Conservation (phyloP, 2,329 filamentous ascomycete genomes). For the Fusarium sp. region DNA sequence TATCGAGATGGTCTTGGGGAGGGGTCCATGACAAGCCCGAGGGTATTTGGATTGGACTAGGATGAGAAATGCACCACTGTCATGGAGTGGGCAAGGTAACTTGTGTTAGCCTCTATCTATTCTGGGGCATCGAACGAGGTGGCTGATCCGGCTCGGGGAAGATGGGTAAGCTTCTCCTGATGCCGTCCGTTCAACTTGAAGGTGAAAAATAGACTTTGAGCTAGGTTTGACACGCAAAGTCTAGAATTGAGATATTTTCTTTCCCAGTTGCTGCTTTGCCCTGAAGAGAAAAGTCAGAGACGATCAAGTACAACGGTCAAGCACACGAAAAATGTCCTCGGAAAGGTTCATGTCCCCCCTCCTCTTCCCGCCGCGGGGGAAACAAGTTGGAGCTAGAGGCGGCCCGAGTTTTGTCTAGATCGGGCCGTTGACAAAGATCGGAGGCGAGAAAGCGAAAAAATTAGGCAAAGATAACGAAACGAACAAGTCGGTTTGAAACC, state of each 20-base stretch:
- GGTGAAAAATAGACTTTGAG: conserved; percentile 27
- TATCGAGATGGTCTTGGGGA: not conserved
- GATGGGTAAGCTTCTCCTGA: conserved; percentile 23
- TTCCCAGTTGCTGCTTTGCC: not conserved
- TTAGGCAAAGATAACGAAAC: conserved; percentile 5
- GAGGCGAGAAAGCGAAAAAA: not conserved
- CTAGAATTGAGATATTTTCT: conserved; percentile 28
- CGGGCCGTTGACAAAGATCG: conserved; percentile 27
- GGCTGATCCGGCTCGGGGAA: conserved; percentile 25
- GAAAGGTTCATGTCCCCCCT: not conserved
- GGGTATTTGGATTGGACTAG: not conserved
- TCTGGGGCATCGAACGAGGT: conserved; percentile 26
- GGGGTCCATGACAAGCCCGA: not conserved
- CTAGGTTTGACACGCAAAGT: conserved; percentile 3
- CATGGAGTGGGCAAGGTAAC: conserved; percentile 6
- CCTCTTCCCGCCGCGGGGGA: not conserved
- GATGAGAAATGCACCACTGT: conserved; percentile 20
- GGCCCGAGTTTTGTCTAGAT: conserved; percentile 34
- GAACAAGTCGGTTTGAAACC: conserved; percentile 19
- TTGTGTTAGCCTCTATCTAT: not conserved
- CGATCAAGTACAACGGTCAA: conserved; percentile 15
- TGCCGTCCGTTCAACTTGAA: conserved; percentile 4
- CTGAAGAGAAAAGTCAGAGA: conserved; percentile 1
- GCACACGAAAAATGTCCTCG: not conserved
- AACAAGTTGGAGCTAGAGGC: conserved; percentile 23